Conservation (phyloP, 306 rosid genomes). For the Trichosanthes cucumerina region DNA sequence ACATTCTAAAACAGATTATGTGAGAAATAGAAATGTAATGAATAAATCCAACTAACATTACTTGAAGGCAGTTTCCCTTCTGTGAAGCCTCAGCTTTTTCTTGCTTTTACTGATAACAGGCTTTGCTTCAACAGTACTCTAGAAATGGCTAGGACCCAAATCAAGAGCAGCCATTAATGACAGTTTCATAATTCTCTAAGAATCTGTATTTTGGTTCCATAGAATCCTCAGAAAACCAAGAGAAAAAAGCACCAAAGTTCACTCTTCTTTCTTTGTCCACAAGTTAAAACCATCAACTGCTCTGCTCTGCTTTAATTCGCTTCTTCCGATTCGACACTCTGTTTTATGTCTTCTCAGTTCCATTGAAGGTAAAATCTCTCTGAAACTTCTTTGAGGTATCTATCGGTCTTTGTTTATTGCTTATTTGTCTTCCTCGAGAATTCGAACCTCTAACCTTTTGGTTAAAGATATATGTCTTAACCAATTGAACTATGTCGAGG, state of each 20-base stretch:
- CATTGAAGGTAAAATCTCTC: background rate
- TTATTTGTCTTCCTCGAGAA: background rate
- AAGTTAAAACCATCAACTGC: background rate
- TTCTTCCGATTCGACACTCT: background rate
- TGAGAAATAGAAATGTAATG: background rate
- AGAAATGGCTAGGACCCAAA: background rate
- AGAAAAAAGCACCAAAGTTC: background rate
- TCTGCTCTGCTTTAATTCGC: background rate
- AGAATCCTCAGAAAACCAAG: background rate
- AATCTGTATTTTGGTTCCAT: background rate
- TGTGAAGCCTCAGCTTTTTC: background rate
- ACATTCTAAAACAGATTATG: background rate
- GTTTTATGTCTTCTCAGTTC: background rate
- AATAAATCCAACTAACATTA: constrained; percentile 1
- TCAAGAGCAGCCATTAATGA: constrained; percentile 9
- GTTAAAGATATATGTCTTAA: too few species aligned
- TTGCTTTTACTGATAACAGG: constrained; percentile 2
- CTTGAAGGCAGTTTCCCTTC: background rate
- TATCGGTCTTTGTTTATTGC: background rate
- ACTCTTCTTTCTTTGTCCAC: constrained; percentile 11
- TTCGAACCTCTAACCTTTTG: too few species aligned
- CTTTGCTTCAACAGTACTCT: constrained; percentile 5
- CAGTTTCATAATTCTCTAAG: background rate
- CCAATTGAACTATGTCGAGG: background rate
- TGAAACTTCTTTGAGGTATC: background rate